A percentile compares a stretch with the other conserved stretches of the same genome.
These are phyloP conservation scores for Saccharomycopsis sp. DNA, from an alignment of 805 yeast species.

Conservation along the genomic window DNA sequence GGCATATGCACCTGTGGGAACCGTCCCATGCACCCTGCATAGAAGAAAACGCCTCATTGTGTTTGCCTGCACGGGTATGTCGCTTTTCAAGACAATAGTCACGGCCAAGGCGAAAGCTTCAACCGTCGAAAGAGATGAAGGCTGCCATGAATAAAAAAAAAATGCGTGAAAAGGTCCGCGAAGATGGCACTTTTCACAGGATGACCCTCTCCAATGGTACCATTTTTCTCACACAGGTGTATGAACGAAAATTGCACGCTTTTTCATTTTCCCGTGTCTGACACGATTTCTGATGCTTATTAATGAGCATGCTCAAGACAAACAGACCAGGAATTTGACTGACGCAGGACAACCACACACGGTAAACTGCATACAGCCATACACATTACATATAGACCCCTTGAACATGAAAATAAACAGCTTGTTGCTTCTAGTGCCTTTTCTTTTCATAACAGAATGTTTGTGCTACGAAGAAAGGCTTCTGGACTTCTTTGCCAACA, in stretches of 20 bases:
- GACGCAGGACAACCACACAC: neutral
- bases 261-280: neutral
- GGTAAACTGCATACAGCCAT: neutral
- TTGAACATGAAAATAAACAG: neutral
- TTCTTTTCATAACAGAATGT: neutral
- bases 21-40: neutral
- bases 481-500: neutral
- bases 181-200: too few relatives aligned
- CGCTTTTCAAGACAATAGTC: too few relatives aligned
- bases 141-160: too few relatives aligned
- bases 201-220: too few relatives aligned
- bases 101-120: too few relatives aligned
- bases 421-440: neutral
- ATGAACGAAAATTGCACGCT: neutral
- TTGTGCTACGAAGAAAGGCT: neutral
- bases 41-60: neutral
- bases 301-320: neutral
- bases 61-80: too few relatives aligned
- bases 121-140: too few relatives aligned
- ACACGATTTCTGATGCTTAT: neutral
- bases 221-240: too few relatives aligned
- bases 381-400: neutral
- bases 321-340: too few relatives aligned
- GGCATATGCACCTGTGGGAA: neutral
- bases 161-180: too few relatives aligned